Percentiles rank a stretch among this genome's conserved stretches.
Conservation (phyloP, 1,284 basidiomycete genomes). For the Malassezia psittaci region DNA sequence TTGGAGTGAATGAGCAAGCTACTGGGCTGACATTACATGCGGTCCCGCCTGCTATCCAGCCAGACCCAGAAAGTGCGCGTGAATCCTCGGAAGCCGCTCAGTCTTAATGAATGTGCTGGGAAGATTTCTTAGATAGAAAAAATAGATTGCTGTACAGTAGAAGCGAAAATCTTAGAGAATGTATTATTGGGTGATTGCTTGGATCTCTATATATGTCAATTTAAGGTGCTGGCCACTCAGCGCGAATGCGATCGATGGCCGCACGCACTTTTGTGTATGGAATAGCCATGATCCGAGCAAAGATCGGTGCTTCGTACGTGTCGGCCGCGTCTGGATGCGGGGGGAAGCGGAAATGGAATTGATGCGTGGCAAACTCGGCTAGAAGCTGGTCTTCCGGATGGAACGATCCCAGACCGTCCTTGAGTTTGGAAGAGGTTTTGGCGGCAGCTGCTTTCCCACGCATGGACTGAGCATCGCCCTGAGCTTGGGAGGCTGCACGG, state of each 20-base stretch:
- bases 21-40: not conserved
- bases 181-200: no score
- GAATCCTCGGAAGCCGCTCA: conserved; percentile 14
- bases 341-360: conserved; percentile 40
- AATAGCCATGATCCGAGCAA: conserved; percentile 32
- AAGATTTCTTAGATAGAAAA: no score
- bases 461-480: conserved; percentile 12
- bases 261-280: conserved; percentile 14
- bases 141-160: no score
- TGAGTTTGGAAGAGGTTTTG: conserved; percentile 18
- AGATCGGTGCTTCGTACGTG: conserved; percentile 38
- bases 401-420: conserved; percentile 36
- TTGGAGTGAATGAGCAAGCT: conserved; percentile 6
- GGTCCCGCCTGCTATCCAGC: not conserved
- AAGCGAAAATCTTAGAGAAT: no score
- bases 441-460: conserved; percentile 16
- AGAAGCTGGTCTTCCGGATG: conserved; percentile 42
- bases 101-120: no score
- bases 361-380: conserved; percentile 24
- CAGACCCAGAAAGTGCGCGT: conserved; percentile 21
- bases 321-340: conserved; percentile 36
- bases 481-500: conserved; percentile 16
- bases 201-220: not conserved
- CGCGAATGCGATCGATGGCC: conserved; percentile 1
- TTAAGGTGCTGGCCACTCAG: conserved; percentile 9